A percentile compares a stretch with the other conserved stretches of the same genome.
Evolutionary conservation across 371 early-diverging fungal genomes (phyloP).

Genomic region (Quaeritorhiza haematococci): DNA sequence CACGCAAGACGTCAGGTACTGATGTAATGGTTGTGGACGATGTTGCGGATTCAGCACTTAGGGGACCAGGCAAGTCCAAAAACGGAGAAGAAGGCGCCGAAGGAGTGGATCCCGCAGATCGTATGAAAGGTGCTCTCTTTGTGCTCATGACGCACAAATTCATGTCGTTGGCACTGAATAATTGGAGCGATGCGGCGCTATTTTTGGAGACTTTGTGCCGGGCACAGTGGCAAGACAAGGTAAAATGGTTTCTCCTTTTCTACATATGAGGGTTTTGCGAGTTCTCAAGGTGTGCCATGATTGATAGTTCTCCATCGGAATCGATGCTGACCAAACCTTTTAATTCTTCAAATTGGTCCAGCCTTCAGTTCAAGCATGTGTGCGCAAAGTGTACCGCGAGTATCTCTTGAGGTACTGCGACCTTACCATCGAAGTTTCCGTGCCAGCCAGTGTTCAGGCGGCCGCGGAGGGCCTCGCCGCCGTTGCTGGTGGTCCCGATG

Average conservation of each 20-base stretch:
- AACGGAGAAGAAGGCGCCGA: conserved; percentile 26
- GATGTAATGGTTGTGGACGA: too few relatives aligned
- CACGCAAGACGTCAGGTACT: too few relatives aligned
- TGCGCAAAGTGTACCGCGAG: conserved; percentile 60
- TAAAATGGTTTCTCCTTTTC: conserved; percentile 2
- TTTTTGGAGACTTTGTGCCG: conserved; percentile 58
- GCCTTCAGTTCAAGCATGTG: conserved; percentile 66
- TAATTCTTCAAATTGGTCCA: conserved; percentile 9
- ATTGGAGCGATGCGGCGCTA: conserved; percentile 60
- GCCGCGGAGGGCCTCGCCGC: not conserved
- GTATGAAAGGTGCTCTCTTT: conserved; percentile 75
- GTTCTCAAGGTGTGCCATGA: not conserved
- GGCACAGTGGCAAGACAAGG: conserved; percentile 76
- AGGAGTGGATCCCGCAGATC: conserved; percentile 5
- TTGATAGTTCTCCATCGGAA: not conserved
- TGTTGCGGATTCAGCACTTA: too few relatives aligned
- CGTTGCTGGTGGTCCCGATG: too few relatives aligned
- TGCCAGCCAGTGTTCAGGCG: conserved; percentile 8
- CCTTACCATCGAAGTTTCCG: conserved; percentile 35
- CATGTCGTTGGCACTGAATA: conserved; percentile 51
- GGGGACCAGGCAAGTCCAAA: too few relatives aligned
- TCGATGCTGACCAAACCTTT: not conserved
- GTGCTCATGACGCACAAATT: conserved; percentile 48
- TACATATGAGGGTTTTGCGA: not conserved
- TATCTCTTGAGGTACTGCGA: conserved; percentile 50